Conservation (phyloP, 345 rosid genomes). For the Sisymbrium irio region DNA sequence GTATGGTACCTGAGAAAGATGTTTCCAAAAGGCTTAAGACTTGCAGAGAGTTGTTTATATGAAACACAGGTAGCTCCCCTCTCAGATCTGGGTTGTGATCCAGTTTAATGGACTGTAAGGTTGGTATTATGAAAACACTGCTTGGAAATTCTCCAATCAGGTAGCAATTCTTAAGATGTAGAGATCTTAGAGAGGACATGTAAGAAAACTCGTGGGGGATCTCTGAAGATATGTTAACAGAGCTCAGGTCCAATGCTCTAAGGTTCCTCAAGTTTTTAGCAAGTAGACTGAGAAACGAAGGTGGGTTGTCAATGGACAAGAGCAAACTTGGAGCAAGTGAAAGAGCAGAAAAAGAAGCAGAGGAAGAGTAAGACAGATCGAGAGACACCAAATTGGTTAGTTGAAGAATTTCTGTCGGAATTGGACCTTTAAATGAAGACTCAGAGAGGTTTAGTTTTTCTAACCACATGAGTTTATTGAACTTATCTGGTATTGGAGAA, state of each 20-base stretch:
- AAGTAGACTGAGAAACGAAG: not conserved
- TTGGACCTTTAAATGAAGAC: not conserved
- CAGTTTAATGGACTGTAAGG: not conserved
- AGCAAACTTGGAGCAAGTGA: not conserved
- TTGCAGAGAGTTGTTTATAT: not conserved
- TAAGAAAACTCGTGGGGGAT: not conserved
- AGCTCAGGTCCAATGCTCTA: not conserved
- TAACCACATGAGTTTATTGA: no score
- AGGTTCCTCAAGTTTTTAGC: constrained; percentile 1
- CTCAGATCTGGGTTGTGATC: not conserved
- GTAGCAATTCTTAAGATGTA: not conserved
- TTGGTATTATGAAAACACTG: not conserved
- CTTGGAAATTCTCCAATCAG: not conserved
- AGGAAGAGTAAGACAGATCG: constrained; percentile 9
- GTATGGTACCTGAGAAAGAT: not conserved
- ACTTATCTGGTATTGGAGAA: no score
- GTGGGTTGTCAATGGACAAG: not conserved
- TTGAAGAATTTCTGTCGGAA: not conserved
- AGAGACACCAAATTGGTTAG: constrained; percentile 8
- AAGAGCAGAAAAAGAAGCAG: not conserved
- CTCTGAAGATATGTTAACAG: not conserved
- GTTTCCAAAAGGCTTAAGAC: not conserved
- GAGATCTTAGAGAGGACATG: constrained; percentile 1
- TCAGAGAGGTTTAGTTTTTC: constrained; percentile 21
- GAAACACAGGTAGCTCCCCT: not conserved